Evolutionary conservation across 257 asterid genomes (phyloP).

Genomic region (Paulownia fortunei): DNA sequence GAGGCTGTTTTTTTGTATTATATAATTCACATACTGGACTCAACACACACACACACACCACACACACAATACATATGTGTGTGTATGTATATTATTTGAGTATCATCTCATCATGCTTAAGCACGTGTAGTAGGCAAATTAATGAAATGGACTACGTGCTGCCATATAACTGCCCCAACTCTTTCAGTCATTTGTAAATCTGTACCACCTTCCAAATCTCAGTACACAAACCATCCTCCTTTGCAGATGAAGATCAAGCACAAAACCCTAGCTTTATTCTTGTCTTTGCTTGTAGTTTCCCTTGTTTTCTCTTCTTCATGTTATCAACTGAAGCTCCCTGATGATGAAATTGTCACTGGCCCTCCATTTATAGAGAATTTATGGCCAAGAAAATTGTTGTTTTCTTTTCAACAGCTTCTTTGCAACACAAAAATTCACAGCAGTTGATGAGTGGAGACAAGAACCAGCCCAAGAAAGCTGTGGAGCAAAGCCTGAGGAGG

Average conservation of each 20-base stretch:
- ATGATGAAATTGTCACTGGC: neutral
- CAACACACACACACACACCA: neutral
- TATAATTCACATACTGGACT: no score
- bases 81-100: neutral
- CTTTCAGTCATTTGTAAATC: neutral
- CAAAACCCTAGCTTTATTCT: neutral
- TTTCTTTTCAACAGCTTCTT: conserved; percentile 5
- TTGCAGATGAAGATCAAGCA: conserved; percentile 26
- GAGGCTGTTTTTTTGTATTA: no score
- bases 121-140: conserved; percentile 15
- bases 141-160: neutral
- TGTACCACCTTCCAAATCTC: neutral
- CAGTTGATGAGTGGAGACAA: neutral
- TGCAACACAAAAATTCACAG: neutral
- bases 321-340: neutral
- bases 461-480: conserved; percentile 38
- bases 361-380: neutral
- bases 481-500: conserved; percentile 36
- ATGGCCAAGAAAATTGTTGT: conserved; percentile 22
- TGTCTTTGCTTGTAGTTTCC: neutral
- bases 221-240: neutral
- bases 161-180: neutral
- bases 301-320: neutral
- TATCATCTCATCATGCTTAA: neutral
- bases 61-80: neutral